A percentile compares a stretch with the other conserved stretches of the same genome.
Conservation (phyloP, 2,329 filamentous ascomycete genomes). For the Geosmithia flava region DNA sequence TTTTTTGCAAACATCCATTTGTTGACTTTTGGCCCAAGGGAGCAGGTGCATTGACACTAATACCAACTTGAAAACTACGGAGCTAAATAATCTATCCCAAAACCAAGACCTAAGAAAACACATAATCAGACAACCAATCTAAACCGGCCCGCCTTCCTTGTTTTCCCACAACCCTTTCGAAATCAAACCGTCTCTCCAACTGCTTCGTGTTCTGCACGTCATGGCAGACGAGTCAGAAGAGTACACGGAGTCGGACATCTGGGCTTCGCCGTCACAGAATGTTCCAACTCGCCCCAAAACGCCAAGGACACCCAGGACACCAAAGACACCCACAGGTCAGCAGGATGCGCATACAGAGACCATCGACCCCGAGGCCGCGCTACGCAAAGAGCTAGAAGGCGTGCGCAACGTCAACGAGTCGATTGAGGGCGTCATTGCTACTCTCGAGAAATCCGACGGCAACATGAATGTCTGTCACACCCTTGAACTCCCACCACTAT, state of each 20-base stretch:
- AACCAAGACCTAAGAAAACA: not conserved
- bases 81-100: not conserved
- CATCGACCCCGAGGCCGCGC: conserved; percentile 54
- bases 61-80: not conserved
- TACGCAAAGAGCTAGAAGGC: conserved; percentile 70
- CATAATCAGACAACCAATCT: not conserved
- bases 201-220: not conserved
- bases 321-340: conserved; percentile 27
- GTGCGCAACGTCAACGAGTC: conserved; percentile 79
- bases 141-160: not conserved
- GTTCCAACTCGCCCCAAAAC: conserved; percentile 20
- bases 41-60: not conserved
- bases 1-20: not conserved
- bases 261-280: conserved; percentile 28
- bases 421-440: conserved; percentile 66
- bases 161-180: not conserved
- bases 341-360: conserved; percentile 28
- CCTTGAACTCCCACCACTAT: not conserved
- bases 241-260: conserved; percentile 35
- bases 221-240: conserved; percentile 13
- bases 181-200: not conserved
- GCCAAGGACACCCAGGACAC: conserved; percentile 34
- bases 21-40: not conserved
- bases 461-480: conserved; percentile 60
- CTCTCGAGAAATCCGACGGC: conserved; percentile 56